Base-by-base conservation (phyloP, 2,329 filamentous ascomycete species). In the Colletotrichum graminicola region DNA sequence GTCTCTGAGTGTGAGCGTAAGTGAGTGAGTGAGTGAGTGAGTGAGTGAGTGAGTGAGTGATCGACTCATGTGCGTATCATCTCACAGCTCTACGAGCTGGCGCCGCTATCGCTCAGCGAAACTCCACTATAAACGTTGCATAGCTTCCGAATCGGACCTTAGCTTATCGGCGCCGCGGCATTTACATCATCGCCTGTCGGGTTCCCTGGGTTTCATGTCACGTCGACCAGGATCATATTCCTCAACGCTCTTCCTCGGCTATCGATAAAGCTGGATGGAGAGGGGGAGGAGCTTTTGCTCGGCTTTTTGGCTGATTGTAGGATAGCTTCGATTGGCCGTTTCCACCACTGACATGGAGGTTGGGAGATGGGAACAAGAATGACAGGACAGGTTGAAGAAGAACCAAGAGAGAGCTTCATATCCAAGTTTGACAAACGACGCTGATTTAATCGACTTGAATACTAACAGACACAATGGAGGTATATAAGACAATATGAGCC, bases 271-370 rank as follows among this genome's bases (percentile, higher is more conserved):
- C 49, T 43, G 26, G 2, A 41, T 3, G 52, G 54, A 21, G 21
- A 14, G 34, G 26, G 26, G 26, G 7, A 2, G 34, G 34, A 18
- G 51, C 36, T 39, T 55, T 26, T 64, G 45, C 47, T 68, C 69
- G 65, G 65, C 69, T 64, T 21, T 69, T 69, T 60, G 59, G 62
- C 69, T 64, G 21, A 56, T 63, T 64, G 14, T 29, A 51, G 65
- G 12, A 60, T 63, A 63, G 52, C 45, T 60, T 56, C n/a, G 7
- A 34, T n/a, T 18, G 12, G 45, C 0, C 29, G 32, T 4, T 45
- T 8, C 29, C 43, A 32, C 29, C 34, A 32, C 29, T 23, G 23
- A 23, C 36, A 21, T 49, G 56, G 26, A 49, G 57, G 23, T 18
- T 18, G 45, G 18, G 43, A 26, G 8, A 52, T 43, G 32, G 18